Conservation (phyloP, 2,329 filamentous ascomycete genomes). For the Macroventuria anomochaeta region DNA sequence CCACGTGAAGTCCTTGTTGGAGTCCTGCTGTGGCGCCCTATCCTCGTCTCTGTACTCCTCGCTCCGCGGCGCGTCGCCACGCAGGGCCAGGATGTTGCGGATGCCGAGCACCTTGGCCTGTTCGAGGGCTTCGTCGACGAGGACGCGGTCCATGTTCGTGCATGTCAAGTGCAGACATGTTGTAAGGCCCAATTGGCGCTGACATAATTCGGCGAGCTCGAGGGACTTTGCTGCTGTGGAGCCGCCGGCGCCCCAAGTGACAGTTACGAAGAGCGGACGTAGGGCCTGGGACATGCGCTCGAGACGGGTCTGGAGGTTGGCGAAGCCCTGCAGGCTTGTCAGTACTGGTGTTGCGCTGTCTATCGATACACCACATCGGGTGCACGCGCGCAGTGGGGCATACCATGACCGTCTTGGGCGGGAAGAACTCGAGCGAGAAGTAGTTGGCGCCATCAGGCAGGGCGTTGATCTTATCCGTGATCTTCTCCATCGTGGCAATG, state of each 20-base stretch:
- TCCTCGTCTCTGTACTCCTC: constrained; percentile 81
- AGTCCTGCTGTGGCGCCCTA: constrained; percentile 65
- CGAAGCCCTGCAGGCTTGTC: constrained; percentile 68
- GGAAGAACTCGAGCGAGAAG: constrained; percentile 99
- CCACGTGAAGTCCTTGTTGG: constrained; percentile 82
- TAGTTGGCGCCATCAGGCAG: constrained; percentile 81
- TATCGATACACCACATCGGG: background rate
- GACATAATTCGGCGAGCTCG: constrained; percentile 92
- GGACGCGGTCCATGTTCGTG: constrained; percentile 89
- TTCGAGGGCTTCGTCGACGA: constrained; percentile 88
- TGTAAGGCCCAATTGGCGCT: constrained; percentile 87
- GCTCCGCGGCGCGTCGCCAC: constrained; percentile 87
- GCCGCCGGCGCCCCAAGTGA: constrained; percentile 97
- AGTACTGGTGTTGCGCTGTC: constrained; percentile 7
- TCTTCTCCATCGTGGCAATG: constrained; percentile 61
- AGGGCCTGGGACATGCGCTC: constrained; percentile 94
- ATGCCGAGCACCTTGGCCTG: constrained; percentile 91
- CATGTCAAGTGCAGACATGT: constrained; percentile 97
- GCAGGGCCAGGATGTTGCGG: constrained; percentile 88
- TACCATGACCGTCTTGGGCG: constrained; percentile 91
- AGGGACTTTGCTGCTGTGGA: constrained; percentile 90
- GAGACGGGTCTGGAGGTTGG: constrained; percentile 89
- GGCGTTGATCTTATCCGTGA: constrained; percentile 93
- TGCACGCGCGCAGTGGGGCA: constrained; percentile 37
- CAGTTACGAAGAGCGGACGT: constrained; percentile 91